These are phyloP conservation scores for Exophiala alcalophila DNA, from an alignment of 2,329 filamentous ascomycete genomes.

Conservation along the genomic window DNA sequence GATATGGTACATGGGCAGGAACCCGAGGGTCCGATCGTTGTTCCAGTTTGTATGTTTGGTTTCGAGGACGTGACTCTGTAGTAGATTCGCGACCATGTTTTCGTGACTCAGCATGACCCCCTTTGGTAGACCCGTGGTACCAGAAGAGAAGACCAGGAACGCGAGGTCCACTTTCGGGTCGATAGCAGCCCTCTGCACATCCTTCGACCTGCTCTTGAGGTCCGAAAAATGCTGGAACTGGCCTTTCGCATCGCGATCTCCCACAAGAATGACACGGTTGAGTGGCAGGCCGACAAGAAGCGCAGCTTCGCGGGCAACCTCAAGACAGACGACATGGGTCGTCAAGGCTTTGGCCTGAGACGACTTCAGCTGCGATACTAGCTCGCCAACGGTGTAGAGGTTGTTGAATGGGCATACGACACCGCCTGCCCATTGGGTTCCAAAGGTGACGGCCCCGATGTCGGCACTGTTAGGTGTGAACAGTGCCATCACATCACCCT, in stretches of 20 bases:
- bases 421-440: conserved; percentile 77
- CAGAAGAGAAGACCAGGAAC: conserved; percentile 83
- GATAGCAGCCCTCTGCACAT: conserved; percentile 59
- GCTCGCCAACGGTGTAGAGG: conserved; percentile 75
- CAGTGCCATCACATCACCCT: conserved; percentile 76
- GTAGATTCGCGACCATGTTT: conserved; percentile 74
- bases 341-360: conserved; percentile 69
- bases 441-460: conserved; percentile 75
- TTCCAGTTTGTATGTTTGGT: conserved; percentile 54
- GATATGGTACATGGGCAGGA: conserved; percentile 87
- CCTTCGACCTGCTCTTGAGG: conserved; percentile 57
- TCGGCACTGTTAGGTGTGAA: conserved; percentile 79
- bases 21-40: conserved; percentile 68
- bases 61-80: conserved; percentile 57
- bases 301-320: conserved; percentile 65
- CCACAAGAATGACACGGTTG: conserved; percentile 74
- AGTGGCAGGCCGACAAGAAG: conserved; percentile 65
- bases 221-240: conserved; percentile 59
- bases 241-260: conserved; percentile 48
- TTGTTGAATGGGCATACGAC: conserved; percentile 79
- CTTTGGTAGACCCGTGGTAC: conserved; percentile 87
- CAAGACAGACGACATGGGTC: conserved; percentile 67
- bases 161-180: conserved; percentile 70
- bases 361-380: conserved; percentile 78
- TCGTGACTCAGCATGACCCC: conserved; percentile 81